These are phyloP conservation scores for Pythium aquatile DNA, from an alignment of 352 stramenopile species.

Conservation along the genomic window DNA sequence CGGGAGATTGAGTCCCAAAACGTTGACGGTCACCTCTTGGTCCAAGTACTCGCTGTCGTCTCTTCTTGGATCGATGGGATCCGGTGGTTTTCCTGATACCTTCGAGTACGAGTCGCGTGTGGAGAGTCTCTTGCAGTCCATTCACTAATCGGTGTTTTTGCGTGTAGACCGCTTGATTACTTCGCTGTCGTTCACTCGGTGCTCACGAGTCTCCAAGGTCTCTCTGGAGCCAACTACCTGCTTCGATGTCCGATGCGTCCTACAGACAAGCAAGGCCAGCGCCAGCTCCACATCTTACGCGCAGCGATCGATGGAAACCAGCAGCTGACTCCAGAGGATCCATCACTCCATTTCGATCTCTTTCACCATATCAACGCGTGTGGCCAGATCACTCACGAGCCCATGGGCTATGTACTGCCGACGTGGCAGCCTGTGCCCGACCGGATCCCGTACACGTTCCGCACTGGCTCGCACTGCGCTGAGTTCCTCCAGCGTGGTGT, in stretches of 20 bases:
- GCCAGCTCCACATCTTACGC: conserved; percentile 19
- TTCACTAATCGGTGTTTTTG: neutral
- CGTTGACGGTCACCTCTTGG: conserved; percentile 38
- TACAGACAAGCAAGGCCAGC: neutral
- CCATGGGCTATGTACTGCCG: conserved; percentile 33
- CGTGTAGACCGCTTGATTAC: conserved; percentile 19
- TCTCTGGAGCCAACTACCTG: conserved; percentile 21
- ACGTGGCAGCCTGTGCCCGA: conserved; percentile 41
- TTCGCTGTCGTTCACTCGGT: conserved; percentile 20
- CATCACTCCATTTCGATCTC: conserved; percentile 37
- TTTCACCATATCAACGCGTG: conserved; percentile 33
- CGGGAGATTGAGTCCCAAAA: conserved; percentile 39
- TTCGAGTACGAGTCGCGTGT: conserved; percentile 51
- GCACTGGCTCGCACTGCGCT: conserved; percentile 50
- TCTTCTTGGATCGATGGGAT: conserved; percentile 42
- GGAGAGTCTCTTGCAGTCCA: neutral
- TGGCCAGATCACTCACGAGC: conserved; percentile 5
- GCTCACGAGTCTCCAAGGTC: conserved; percentile 22
- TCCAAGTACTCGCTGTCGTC: conserved; percentile 44
- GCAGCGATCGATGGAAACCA: conserved; percentile 14
- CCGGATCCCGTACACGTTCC: conserved; percentile 58
- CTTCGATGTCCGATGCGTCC: neutral
- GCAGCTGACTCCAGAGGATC: conserved; percentile 23
- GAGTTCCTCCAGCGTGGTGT: conserved; percentile 45
- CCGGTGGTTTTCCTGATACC: conserved; percentile 31